A percentile compares a stretch with the other conserved stretches of the same genome.
phyloP scores from a whole-genome alignment of 1,284 basidiomycete genomes.

The Cryptococcus sp. region DNA sequence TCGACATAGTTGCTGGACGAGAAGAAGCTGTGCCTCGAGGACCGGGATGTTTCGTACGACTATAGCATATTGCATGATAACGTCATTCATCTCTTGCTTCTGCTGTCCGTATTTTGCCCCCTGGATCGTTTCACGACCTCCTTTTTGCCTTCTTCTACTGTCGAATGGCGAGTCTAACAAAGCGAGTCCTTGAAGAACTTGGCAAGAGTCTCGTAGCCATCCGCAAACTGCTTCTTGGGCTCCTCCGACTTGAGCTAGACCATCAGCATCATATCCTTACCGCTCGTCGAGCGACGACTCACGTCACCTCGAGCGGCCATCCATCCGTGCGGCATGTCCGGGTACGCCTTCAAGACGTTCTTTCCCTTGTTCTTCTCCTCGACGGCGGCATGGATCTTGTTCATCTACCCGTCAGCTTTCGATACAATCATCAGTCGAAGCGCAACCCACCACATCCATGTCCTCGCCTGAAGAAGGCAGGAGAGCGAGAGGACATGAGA shows the following conservation, averaged over 20 bases:
- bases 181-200: constrained; percentile 14
- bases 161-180: not conserved
- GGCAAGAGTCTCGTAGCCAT: constrained; percentile 12
- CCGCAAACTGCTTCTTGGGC: constrained; percentile 8
- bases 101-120: too few relatives aligned
- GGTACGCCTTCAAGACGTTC: constrained; percentile 44
- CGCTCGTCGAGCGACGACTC: constrained; percentile 13
- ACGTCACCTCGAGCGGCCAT: constrained; percentile 47
- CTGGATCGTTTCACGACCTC: too few relatives aligned
- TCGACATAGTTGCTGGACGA: too few relatives aligned
- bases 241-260: constrained; percentile 10
- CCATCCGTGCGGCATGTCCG: constrained; percentile 45
- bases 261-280: not conserved
- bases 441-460: constrained; percentile 28
- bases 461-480: constrained; percentile 49
- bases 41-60: too few relatives aligned
- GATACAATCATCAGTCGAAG: not conserved
- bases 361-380: constrained; percentile 42
- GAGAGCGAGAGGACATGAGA: constrained; percentile 45
- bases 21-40: too few relatives aligned
- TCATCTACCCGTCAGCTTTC: constrained; percentile 14
- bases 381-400: constrained; percentile 34
- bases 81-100: too few relatives aligned
- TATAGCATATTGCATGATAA: too few relatives aligned
- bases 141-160: too few relatives aligned